These are phyloP conservation scores for Termitomyces titanicus DNA, from an alignment of 768 basidiomycete genomes.

Conservation along the genomic window DNA sequence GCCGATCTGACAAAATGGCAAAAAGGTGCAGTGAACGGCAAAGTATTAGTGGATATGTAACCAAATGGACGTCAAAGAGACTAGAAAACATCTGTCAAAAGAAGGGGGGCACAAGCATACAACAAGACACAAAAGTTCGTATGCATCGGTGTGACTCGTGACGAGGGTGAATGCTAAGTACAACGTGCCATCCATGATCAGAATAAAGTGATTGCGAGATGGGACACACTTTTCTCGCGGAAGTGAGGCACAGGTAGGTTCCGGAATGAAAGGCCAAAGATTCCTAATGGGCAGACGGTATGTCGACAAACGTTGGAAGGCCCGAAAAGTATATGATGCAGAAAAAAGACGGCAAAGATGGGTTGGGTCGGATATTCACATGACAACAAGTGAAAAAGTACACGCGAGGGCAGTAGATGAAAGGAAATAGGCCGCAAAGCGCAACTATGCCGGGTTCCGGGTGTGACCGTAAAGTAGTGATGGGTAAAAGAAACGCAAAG, in stretches of 20 bases:
- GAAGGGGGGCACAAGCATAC: conserved; percentile 10
- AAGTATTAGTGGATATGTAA: conserved; percentile 17
- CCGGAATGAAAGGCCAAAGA: conserved; percentile 26
- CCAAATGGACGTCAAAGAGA: conserved; percentile 14
- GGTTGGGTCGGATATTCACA: conserved; percentile 30
- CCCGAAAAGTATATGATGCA: conserved; percentile 27
- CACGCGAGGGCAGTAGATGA: conserved; percentile 24
- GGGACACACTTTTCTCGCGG: neutral
- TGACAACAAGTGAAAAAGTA: conserved; percentile 24
- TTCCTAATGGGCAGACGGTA: conserved; percentile 59
- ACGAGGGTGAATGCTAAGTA: conserved; percentile 7
- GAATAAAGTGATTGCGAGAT: neutral
- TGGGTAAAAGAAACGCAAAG: conserved; percentile 19
- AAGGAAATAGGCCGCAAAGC: conserved; percentile 25
- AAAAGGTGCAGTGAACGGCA: conserved; percentile 1
- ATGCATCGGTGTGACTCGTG: conserved; percentile 18
- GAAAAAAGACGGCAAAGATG: conserved; percentile 23
- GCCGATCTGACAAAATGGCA: conserved; percentile 30
- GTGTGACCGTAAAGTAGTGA: conserved; percentile 33
- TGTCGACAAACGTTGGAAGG: conserved; percentile 41
- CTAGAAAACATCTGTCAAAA: conserved; percentile 12
- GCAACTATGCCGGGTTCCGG: conserved; percentile 26
- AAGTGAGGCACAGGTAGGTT: conserved; percentile 26
- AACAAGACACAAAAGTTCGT: conserved; percentile 16
- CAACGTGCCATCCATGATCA: conserved; percentile 4